Evolutionary conservation across 495 filamentous ascomycete species (phyloP), one percentile per base, ranked within the genome.

Genomic region (Xylaria sp.): DNA sequence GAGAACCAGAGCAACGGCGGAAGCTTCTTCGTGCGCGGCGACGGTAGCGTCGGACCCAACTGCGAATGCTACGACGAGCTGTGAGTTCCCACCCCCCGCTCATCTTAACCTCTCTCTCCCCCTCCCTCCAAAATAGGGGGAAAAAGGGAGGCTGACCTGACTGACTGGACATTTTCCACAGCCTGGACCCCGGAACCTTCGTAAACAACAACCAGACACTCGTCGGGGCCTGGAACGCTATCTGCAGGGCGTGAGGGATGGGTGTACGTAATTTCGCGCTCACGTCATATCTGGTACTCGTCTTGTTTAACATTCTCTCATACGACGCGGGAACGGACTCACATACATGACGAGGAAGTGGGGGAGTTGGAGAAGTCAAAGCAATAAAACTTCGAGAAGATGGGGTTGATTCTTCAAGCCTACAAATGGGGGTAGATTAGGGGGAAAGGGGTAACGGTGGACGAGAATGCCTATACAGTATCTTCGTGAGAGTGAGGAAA

Each of bases 171-270:
- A 50, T 5, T 19, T n/a, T 5, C n/a, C 29, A 14, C 48, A 78
- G 76, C 9, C 24, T 78, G 44, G 57, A 76, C 29, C 72, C 76
- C 3, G 61, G 68, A 26, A 67, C 58, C 48, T 78, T 76, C 61
- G 65, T 78, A 14, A 46, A 57, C 21, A 74, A 66, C 35, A 71
- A 73, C 37, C 68, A 78, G 48, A 53, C 69, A 5, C 52, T 75
- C 29, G 73, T 78, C 59, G 76, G 76, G 2, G 76, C 72, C 35
- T 78, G 76, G 76, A 78, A 78, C 33, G 69, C 72, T 35, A 72
- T 75, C 33, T 78, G 76, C 65, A 53, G 40, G 37, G 29, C 55
- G 35, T 64, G 33, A 70, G 19, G 14, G 31, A n/a, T 19, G 35
- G n/a, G n/a, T n/a, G n/a, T 37, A 37, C 35, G 2, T 44, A 17